Conservation (phyloP, 306 rosid genomes). For the Lupinus albus region DNA sequence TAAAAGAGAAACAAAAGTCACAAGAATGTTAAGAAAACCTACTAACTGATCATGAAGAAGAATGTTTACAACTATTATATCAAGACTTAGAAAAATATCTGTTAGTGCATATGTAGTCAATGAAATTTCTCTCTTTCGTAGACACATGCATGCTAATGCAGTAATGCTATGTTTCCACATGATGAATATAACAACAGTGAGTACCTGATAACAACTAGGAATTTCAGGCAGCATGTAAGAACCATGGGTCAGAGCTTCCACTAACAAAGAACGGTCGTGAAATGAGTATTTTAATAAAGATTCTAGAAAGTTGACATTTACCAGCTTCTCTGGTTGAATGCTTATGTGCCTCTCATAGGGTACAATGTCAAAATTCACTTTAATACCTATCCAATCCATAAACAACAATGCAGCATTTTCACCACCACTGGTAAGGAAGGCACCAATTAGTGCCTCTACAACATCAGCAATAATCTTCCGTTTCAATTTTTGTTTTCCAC, state of each 20-base stretch:
- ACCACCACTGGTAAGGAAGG: conserved; percentile 72
- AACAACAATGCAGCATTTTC: conserved; percentile 69
- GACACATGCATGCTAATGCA: not conserved
- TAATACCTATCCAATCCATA: conserved; percentile 76
- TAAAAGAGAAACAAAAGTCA: conserved; percentile 22
- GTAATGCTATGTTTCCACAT: not conserved
- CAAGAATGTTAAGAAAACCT: too few species aligned
- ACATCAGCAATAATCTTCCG: conserved; percentile 73
- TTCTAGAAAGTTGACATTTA: conserved; percentile 60
- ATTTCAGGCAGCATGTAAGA: conserved; percentile 84
- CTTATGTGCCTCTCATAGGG: conserved; percentile 50
- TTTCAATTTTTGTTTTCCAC: conserved; percentile 53
- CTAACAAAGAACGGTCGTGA: conserved; percentile 56
- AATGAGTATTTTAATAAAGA: conserved; percentile 64
- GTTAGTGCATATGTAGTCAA: not conserved
- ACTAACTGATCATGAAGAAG: too few species aligned
- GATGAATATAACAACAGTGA: conserved; percentile 24
- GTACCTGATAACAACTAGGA: conserved; percentile 90
- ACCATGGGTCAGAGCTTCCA: conserved; percentile 93
- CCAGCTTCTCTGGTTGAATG: conserved; percentile 45
- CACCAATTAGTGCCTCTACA: conserved; percentile 95
- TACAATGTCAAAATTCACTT: conserved; percentile 51
- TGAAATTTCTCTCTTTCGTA: not conserved
- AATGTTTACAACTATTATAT: too few species aligned
- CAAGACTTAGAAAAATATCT: too few species aligned